Base-by-base conservation (phyloP, 2,329 filamentous ascomycete genomes). In the Capronia americana region DNA sequence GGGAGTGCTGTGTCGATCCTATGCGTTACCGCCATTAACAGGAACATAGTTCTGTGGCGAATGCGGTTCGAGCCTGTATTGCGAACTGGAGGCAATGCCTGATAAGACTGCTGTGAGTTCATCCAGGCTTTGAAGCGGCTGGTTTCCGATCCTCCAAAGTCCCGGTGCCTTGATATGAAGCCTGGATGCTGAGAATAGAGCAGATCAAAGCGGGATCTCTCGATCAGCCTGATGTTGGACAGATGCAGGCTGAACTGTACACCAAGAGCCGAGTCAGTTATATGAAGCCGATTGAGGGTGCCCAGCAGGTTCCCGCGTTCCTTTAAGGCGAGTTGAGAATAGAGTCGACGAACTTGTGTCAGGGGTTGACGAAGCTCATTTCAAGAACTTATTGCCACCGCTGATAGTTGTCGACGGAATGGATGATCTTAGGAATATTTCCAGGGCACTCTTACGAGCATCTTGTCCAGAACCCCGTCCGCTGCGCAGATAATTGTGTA, bases 51-150 rank as follows among this genome's bases (percentile, higher is more conserved):
- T 87, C 77, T 86, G 85, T 72, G 69, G 75, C 17, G 81, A 73
- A 66, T 87, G 85, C 69, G 85, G 85, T 17, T 84, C 80, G 1
- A 78, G 80, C 60, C 70, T 86, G 23, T 86, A 82, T 72, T 84
- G 82, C 12, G 79, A 83, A 72, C 76, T 86, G 30, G 85, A 86
- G 30, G 59, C 85, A 46, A 84, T 86, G 83, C 79, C 81, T 0
- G 82, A 82, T 23, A 75, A 80, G 69, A 79, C 80, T 11, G 78
- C 78, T 67, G 75, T 86, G 71, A 41, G 26, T 23, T 12, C 41
- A 41, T 8, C 30, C 32, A 7, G 23, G 4, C 34, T 41, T 6
- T 41, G 34, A 17, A 41, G 12, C 34, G 34, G 14, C 34, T 17
- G 34, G 12, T 17, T 38, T 41, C 34, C 5, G 34, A 17, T 6